phyloP scores from a whole-genome alignment of 495 filamentous ascomycete species.

The Sordaria brevicollis region DNA sequence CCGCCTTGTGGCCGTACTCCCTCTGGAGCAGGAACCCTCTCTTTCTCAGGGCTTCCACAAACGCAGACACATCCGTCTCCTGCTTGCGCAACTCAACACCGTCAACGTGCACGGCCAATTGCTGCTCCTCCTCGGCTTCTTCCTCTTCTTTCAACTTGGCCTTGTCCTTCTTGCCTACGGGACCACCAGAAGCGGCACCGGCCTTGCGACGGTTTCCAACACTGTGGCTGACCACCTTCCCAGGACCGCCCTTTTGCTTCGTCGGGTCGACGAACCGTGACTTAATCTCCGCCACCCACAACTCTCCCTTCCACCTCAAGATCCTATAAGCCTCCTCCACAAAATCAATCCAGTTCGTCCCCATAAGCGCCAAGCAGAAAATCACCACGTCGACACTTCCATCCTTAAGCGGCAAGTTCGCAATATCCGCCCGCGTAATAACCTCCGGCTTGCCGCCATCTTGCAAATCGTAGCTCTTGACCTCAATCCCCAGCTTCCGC shows the following conservation, averaged over 20 bases:
- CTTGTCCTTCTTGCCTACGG: conserved; percentile 37
- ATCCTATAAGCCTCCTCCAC: conserved; percentile 90
- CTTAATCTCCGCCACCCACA: conserved; percentile 96
- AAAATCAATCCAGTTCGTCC: conserved; percentile 94
- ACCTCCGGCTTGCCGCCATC: conserved; percentile 53
- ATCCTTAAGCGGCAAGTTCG: conserved; percentile 63
- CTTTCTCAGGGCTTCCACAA: conserved; percentile 68
- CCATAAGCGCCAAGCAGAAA: conserved; percentile 95
- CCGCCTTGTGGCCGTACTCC: conserved; percentile 37
- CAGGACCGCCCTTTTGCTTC: conserved; percentile 18
- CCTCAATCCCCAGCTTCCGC: conserved; percentile 27
- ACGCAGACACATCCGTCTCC: conserved; percentile 80
- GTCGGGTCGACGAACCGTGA: conserved; percentile 64
- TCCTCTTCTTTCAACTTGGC: conserved; percentile 29
- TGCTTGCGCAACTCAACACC: conserved; percentile 38
- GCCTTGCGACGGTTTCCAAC: conserved; percentile 44
- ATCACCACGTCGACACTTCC: conserved; percentile 72
- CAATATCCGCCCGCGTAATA: conserved; percentile 71
- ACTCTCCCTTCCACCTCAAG: conserved; percentile 81
- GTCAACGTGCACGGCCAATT: conserved; percentile 42
- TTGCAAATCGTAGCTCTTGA: conserved; percentile 44
- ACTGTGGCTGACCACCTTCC: conserved; percentile 51
- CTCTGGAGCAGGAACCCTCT: conserved; percentile 70
- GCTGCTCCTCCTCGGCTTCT: conserved; percentile 36
- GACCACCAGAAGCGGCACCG: neutral